Percentiles rank a stretch among this genome's conserved stretches.
These are phyloP conservation scores for Aspergillus viridinutans DNA, from an alignment of 2,329 filamentous ascomycete genomes.

Conservation along the genomic window DNA sequence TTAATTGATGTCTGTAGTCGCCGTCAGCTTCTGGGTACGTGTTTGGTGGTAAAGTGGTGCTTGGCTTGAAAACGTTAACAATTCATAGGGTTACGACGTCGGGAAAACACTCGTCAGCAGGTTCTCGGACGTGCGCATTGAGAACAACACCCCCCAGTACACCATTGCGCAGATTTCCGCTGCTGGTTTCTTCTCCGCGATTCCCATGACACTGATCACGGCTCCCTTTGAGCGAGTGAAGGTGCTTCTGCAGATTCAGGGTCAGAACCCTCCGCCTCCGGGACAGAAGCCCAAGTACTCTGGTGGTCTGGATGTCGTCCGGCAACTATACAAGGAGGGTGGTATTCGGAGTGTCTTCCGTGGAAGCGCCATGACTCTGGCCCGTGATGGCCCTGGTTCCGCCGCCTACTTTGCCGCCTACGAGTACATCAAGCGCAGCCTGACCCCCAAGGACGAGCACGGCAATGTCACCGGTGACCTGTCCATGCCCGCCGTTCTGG, in stretches of 20 bases:
- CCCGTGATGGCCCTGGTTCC: constrained; percentile 85
- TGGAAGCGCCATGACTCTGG: constrained; percentile 83
- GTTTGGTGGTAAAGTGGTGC: neutral
- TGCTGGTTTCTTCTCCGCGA: constrained; percentile 94
- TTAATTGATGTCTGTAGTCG: constrained; percentile 44
- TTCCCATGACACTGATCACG: constrained; percentile 97
- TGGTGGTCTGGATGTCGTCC: constrained; percentile 83
- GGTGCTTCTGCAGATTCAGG: constrained; percentile 95
- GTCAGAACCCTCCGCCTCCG: constrained; percentile 76
- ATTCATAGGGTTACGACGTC: constrained; percentile 85
- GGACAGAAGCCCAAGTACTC: constrained; percentile 91
- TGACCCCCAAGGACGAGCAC: constrained; percentile 76
- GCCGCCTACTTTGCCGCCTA: constrained; percentile 97
- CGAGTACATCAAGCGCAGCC: constrained; percentile 83
- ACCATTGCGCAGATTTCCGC: constrained; percentile 82
- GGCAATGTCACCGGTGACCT: constrained; percentile 73
- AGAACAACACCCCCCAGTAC: constrained; percentile 62
- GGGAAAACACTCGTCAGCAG: constrained; percentile 81
- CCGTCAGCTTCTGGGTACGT: constrained; percentile 62
- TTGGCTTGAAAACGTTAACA: constrained; percentile 14
- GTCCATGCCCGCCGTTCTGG: constrained; percentile 75
- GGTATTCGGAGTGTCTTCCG: constrained; percentile 90
- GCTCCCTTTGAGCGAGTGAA: constrained; percentile 98
- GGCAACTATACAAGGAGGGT: constrained; percentile 87
- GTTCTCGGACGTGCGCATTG: constrained; percentile 58